Evolutionary conservation across 164 flowering plant genomes (phyloP).

Genomic region (Amborella trichopoda): DNA sequence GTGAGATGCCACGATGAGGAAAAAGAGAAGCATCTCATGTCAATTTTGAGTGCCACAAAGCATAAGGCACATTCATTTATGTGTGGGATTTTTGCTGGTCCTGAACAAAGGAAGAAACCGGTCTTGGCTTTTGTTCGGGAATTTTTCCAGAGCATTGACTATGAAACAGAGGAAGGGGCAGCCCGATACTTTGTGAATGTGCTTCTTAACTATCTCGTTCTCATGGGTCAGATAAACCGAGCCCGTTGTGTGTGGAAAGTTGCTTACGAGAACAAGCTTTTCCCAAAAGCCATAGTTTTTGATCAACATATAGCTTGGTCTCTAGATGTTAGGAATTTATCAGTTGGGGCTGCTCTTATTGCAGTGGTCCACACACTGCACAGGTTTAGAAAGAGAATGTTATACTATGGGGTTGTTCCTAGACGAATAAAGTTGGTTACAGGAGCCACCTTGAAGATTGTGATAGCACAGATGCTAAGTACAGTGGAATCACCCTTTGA

Average conservation of each 20-base stretch:
- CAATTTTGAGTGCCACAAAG: slow-evolving; percentile 66
- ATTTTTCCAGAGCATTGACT: slow-evolving; percentile 80
- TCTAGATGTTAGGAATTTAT: slow-evolving; percentile 83
- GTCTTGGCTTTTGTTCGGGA: slow-evolving; percentile 86
- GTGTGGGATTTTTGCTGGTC: slow-evolving; percentile 93
- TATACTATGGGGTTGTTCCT: slow-evolving; percentile 92
- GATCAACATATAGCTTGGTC: slow-evolving; percentile 99
- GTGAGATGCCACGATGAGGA: slow-evolving; percentile 90
- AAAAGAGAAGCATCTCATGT: slow-evolving; percentile 83
- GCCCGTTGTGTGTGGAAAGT: slow-evolving; percentile 99
- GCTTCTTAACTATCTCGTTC: slow-evolving; percentile 86
- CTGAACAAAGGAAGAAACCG: slow-evolving; percentile 87
- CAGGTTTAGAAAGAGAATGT: slow-evolving; percentile 89
- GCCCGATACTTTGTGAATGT: slow-evolving; percentile 87
- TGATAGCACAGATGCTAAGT: slow-evolving; percentile 75
- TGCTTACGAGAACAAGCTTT: slow-evolving; percentile 91
- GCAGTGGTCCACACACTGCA: slow-evolving; percentile 96
- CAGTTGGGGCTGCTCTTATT: slow-evolving; percentile 95
- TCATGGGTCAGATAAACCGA: slow-evolving; percentile 96
- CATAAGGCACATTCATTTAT: slow-evolving; percentile 87
- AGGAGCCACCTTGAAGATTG: slow-evolving; percentile 89
- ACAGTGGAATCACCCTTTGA: slow-evolving; percentile 94
- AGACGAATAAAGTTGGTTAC: slow-evolving; percentile 90
- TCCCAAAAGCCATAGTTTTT: slow-evolving; percentile 94
- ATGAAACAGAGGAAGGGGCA: slow-evolving; percentile 83